Evolutionary conservation across 164 flowering plant genomes (phyloP).

Genomic region (Stephania japonica): DNA sequence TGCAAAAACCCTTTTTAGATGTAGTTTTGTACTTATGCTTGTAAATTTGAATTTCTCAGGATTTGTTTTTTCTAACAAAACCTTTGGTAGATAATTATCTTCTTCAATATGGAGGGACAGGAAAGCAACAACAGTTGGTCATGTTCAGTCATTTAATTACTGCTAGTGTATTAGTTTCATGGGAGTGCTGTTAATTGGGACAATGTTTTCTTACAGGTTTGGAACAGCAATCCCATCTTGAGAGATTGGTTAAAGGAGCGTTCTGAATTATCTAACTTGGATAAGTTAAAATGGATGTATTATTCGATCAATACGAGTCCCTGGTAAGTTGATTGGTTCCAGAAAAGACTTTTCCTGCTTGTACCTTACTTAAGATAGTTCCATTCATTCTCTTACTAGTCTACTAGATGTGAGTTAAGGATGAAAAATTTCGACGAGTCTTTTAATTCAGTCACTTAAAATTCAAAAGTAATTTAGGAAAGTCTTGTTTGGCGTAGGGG

Average conservation of each 20-base stretch:
- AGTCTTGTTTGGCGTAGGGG: too few relatives aligned
- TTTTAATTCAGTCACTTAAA: too few relatives aligned
- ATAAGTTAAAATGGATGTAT: conserved; percentile 72
- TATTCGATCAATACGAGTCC: conserved; percentile 78
- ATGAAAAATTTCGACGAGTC: too few relatives aligned
- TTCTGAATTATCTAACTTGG: conserved; percentile 48
- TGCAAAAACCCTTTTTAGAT: background rate
- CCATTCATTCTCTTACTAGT: too few relatives aligned
- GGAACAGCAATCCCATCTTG: conserved; percentile 74
- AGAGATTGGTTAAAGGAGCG: conserved; percentile 77
- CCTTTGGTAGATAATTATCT: background rate
- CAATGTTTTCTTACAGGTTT: conserved; percentile 42
- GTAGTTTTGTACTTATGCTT: too few relatives aligned
- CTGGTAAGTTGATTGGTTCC: conserved; percentile 42
- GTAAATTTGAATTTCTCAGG: too few relatives aligned
- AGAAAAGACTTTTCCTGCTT: too few relatives aligned
- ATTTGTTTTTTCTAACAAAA: too few relatives aligned
- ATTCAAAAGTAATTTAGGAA: too few relatives aligned
- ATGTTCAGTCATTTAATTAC: background rate
- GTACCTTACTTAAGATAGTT: too few relatives aligned
- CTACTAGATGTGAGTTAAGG: too few relatives aligned
- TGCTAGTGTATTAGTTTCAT: background rate
- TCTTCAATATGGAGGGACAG: background rate
- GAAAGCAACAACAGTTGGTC: background rate
- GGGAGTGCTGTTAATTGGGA: background rate